Evolutionary conservation across 208 protist species (phyloP).

Genomic region (Trichomonas gallinae): DNA sequence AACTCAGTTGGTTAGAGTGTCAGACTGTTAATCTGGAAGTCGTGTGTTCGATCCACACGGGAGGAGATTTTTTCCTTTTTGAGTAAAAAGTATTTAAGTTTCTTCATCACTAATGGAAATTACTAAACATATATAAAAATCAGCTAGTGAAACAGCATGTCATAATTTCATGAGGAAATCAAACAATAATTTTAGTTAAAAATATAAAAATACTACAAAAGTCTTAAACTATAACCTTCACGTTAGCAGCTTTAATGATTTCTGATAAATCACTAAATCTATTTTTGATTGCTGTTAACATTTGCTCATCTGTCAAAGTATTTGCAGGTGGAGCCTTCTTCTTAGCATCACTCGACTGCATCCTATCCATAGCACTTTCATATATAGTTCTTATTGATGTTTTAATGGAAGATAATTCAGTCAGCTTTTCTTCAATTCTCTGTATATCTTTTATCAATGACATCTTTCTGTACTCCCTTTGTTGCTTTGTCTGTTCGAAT

Average conservation of each 20-base stretch:
- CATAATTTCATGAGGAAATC: too few relatives aligned
- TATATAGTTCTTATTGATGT: background rate
- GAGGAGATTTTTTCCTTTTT: too few relatives aligned
- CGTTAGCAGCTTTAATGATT: background rate
- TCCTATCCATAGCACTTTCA: background rate
- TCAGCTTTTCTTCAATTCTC: background rate
- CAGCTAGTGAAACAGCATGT: too few relatives aligned
- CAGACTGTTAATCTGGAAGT: too few relatives aligned
- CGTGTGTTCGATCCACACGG: too few relatives aligned
- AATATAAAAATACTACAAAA: background rate
- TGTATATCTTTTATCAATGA: background rate
- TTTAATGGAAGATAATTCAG: slow-evolving; percentile 11
- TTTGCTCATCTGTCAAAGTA: background rate
- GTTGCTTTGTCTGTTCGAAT: background rate
- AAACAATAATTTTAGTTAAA: too few relatives aligned
- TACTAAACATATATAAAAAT: too few relatives aligned
- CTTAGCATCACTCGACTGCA: background rate
- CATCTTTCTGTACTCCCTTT: background rate
- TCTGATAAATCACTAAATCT: background rate
- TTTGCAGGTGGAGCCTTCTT: background rate
- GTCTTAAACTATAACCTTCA: background rate
- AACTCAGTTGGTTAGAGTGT: too few relatives aligned
- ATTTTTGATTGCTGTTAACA: background rate
- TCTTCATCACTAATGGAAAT: too few relatives aligned
- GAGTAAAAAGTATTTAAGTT: too few relatives aligned